These are phyloP conservation scores for Sorghum bicolor DNA, from an alignment of 176 grass and related monocot genomes.

Conservation along the genomic window Sorghum_bicolor_NCBIv3 NC_012873.2:65602001-65602500, in stretches of 20 bases:
- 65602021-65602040: too few relatives aligned
- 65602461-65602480: conserved; percentile 99
- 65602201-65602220: too few relatives aligned
- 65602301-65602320: conserved; percentile 16
- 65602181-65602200: neutral
- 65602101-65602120: neutral
- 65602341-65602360: neutral
- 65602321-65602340: neutral
- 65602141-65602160: conserved; percentile 1
- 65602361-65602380: conserved; percentile 33
- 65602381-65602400: conserved; percentile 6
- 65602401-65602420: conserved; percentile 93
- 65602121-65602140: conserved; percentile 2
- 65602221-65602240: neutral
- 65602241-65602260: conserved; percentile 4
- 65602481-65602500: conserved; percentile 88
- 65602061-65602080: neutral
- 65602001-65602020: too few relatives aligned
- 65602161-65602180: neutral
- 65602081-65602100: neutral
- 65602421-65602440: conserved; percentile 98
- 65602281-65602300: neutral
- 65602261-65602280: neutral
- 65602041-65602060: neutral
- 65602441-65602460: conserved; percentile 96